phyloP scores from a whole-genome alignment of 768 basidiomycete species.

The button mushroom (Agaricus bisporus) region DNA sequence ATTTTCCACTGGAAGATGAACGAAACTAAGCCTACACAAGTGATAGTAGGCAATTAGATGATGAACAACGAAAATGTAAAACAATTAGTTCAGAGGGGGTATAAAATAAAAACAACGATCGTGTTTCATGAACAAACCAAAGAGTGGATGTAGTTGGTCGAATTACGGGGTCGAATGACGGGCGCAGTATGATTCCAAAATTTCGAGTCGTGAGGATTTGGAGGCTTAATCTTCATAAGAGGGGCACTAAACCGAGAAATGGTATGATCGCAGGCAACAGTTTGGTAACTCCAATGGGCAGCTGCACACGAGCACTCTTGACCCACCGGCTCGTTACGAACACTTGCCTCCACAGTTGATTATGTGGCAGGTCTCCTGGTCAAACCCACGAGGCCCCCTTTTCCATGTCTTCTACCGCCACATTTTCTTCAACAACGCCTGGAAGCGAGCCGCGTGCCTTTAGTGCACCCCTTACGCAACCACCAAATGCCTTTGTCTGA shows the following conservation, averaged over 20 bases:
- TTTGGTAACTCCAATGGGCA: not conserved
- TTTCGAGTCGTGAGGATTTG: no score
- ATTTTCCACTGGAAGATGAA: no score
- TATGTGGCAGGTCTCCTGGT: not conserved
- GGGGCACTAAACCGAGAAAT: not conserved
- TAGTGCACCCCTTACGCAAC: not conserved
- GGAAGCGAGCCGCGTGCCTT: not conserved
- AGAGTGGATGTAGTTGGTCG: not conserved
- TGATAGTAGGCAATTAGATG: no score
- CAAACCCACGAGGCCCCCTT: not conserved
- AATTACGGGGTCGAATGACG: not conserved
- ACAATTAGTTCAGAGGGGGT: not conserved
- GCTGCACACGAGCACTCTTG: no score
- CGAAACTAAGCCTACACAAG: no score
- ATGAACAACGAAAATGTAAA: not conserved
- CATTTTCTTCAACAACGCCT: not conserved
- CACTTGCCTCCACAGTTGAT: not conserved
- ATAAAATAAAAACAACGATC: not conserved
- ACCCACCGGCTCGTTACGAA: not conserved
- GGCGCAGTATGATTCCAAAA: no score
- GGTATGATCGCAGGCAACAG: not conserved
- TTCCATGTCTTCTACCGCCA: not conserved
- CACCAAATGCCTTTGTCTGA: constrained; percentile 1
- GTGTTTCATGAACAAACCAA: not conserved
- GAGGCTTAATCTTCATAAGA: not conserved